A percentile compares a stretch with the other conserved stretches of the same genome.
Evolutionary conservation across 768 basidiomycete genomes (phyloP).

Genomic region (Suillus spraguei): DNA sequence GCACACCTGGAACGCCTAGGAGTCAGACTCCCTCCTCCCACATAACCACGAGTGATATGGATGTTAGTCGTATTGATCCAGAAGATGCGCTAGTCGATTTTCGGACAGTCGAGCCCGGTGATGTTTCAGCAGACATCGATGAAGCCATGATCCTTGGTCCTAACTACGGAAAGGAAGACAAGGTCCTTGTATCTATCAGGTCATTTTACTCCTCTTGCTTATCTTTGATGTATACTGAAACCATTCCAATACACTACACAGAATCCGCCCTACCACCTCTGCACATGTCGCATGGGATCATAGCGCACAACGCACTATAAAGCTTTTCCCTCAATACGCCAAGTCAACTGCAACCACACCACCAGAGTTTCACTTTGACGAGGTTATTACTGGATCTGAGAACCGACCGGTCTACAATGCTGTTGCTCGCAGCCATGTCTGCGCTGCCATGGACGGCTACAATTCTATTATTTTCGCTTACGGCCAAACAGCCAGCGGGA

Average conservation of each 20-base stretch:
- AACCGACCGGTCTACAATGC: constrained; percentile 81
- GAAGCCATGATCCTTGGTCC: constrained; percentile 47
- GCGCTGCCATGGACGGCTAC: constrained; percentile 95
- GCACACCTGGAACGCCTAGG: constrained; percentile 57
- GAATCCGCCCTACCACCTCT: constrained; percentile 62
- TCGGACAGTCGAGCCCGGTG: constrained; percentile 67
- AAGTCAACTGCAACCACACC: constrained; percentile 43
- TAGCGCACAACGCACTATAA: constrained; percentile 51
- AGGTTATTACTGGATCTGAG: constrained; percentile 74
- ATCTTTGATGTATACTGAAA: background rate
- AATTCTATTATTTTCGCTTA: constrained; percentile 96
- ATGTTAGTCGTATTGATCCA: constrained; percentile 70
- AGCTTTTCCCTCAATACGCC: constrained; percentile 58
- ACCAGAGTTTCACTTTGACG: constrained; percentile 69
- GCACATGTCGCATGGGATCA: constrained; percentile 57
- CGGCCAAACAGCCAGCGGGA: constrained; percentile 85
- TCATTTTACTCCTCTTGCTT: constrained; percentile 28
- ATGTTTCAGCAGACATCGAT: constrained; percentile 71
- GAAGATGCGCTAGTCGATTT: constrained; percentile 80
- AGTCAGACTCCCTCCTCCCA: constrained; percentile 50
- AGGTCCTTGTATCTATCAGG: constrained; percentile 87
- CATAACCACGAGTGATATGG: constrained; percentile 66
- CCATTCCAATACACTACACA: constrained; percentile 33
- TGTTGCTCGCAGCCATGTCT: constrained; percentile 77
- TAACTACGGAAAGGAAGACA: constrained; percentile 75